Evolutionary conservation across 768 basidiomycete species (phyloP).

Genomic region (Russula dissimulans): DNA sequence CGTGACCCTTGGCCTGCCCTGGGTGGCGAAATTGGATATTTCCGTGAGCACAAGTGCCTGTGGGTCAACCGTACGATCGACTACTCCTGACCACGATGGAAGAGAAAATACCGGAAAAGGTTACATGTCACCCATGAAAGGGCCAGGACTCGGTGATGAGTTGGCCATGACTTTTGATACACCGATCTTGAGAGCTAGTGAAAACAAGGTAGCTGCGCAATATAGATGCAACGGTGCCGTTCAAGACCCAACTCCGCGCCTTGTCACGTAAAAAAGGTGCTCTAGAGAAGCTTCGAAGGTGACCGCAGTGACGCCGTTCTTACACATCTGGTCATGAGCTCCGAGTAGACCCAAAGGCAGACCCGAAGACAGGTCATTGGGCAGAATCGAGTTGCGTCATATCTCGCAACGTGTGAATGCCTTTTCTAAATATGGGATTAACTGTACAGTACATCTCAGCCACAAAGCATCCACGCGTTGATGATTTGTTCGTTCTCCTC

Average conservation of each 20-base stretch:
- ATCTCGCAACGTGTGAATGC: not conserved
- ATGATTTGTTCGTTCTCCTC: too few relatives aligned
- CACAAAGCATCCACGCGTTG: not conserved
- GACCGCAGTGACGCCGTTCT: not conserved
- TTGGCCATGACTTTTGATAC: not conserved
- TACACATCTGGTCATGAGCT: not conserved
- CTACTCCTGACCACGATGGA: not conserved
- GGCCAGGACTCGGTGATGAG: not conserved
- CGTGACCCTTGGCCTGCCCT: not conserved
- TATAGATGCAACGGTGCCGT: not conserved
- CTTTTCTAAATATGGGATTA: not conserved
- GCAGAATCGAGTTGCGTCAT: not conserved
- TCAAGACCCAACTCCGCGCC: not conserved
- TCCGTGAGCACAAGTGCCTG: not conserved
- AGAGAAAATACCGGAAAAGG: not conserved
- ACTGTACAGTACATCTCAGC: constrained; percentile 21
- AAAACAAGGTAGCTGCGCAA: not conserved
- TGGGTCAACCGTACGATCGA: not conserved
- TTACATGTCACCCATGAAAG: not conserved
- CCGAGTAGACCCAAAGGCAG: not conserved
- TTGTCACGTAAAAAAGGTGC: not conserved
- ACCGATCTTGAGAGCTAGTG: constrained; percentile 4
- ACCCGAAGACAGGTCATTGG: too few relatives aligned
- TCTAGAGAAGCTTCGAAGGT: not conserved
- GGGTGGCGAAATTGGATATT: not conserved